Evolutionary conservation across 345 rosid genomes (phyloP), one percentile per base, ranked within the genome.

Genomic region (Aurinia saxatilis): DNA sequence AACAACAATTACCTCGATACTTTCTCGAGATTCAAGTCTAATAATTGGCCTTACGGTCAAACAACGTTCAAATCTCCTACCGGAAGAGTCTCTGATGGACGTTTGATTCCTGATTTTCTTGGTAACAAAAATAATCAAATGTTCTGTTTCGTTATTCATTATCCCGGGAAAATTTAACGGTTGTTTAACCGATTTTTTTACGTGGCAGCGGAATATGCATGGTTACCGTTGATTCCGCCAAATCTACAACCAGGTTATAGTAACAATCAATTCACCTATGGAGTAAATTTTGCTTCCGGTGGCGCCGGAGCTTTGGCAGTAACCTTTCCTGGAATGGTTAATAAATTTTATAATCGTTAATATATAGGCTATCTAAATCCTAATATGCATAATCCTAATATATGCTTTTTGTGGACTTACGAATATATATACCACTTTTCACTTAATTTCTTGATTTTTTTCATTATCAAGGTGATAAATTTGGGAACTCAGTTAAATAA

Each of bases 231-330:
- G n/a, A 66, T 72, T 35, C 81, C 73, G 23, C 73, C 84, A 18
- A 79, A 78, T 69, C 68, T 81, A 39, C 75, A 75, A 40, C 82
- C 75, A 25, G 44, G 74, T 1, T 50, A 60, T 16, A 33, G 70
- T 5, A 47, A 46, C 2, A 56, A 68, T 38, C 50, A 65, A 9
- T 65, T 48, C 21, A 60, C 55, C 36, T 57, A 52, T 16, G 89
- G 85, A 19, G 73, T 68, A 2, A 83, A 70, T 56, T 81, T 81
- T 21, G 84, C 81, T 19, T 78, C 91, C 0, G 82, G 41, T 0
- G 83, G 79, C 16, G 91, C 80, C 33, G 83, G 83, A 11, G 80
- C 77, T 64, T 66, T 85, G 18, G 63, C 46, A 17, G 70, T 58
- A 67, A 78, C 82, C 5, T n/a, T 58, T 48, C 71, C 11, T 18